Evolutionary conservation across 2,329 filamentous ascomycete species (phyloP), one percentile per base, ranked within the genome.

Genomic region (Colletotrichum horii): DNA sequence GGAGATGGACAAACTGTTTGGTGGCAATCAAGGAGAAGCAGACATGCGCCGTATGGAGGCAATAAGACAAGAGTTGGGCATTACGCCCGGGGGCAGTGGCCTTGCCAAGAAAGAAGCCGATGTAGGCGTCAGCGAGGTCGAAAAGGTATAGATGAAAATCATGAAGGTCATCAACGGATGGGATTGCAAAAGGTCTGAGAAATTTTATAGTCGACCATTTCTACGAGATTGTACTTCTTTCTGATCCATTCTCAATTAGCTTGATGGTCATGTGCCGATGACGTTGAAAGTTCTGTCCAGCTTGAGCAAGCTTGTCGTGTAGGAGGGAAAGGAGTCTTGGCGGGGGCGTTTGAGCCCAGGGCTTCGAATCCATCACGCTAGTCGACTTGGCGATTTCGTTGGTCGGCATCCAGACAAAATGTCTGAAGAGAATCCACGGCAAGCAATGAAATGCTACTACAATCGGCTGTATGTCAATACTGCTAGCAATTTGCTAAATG

Each of bases 1-100:
- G 79, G 88, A 91, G 65, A 91, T 92, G 89, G 89, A 91, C 75
- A 78, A 79, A 2, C 81, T 87, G 0, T 71, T 74, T 19, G 85
- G 85, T 2, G 85, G 86, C 61, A 82, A 55, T 15, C 70, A 73
- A 62, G 70, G 56, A 8, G 30, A 34, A 19, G 64, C 36, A n/a
- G 65, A 69, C 14, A 64, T 69, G 71, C 16, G 11, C 5, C 32
- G 65, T 5, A 73, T 69, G 36, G 65, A 36, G n/a, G 32, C 12
- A n/a, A 73, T 69, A 22, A 73, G 71, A 30, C 28, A 32, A 4
- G 32, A 30, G 0, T 24, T 64, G 5, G 56, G 65, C 15, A 36
- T 66, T 19, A 19, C 43, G 2, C 12, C 43, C 8, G 48, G 11
- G 9, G 32, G 22, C 5, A n/a, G 16, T 55, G 38, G 16, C 3